phyloP scores from a whole-genome alignment of 2,329 filamentous ascomycete species.

The Aspergillus pseudoterreus region DNA sequence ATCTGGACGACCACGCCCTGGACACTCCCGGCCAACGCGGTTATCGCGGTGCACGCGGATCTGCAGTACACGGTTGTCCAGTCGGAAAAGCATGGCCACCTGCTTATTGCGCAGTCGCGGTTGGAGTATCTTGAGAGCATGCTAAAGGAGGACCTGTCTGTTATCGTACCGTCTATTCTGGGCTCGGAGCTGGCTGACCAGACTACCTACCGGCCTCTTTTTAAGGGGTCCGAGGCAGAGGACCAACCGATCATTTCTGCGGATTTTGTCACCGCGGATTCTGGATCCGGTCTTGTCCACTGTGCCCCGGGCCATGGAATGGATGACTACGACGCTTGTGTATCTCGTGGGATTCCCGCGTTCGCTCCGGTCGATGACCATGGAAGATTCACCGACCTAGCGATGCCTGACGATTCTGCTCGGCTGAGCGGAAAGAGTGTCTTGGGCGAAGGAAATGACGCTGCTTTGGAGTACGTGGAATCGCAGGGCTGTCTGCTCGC shows the following conservation, averaged over 20 bases:
- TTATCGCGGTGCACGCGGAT: slow-evolving; percentile 75
- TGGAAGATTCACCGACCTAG: slow-evolving; percentile 76
- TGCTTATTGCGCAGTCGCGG: slow-evolving; percentile 70
- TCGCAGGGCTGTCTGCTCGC: slow-evolving; percentile 60
- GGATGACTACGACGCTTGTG: slow-evolving; percentile 88
- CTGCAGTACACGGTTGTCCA: slow-evolving; percentile 69
- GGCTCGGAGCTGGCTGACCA: slow-evolving; percentile 63
- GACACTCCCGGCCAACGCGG: slow-evolving; percentile 90
- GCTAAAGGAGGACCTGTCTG: slow-evolving; percentile 47
- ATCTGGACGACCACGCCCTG: slow-evolving; percentile 99
- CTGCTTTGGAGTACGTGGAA: slow-evolving; percentile 66
- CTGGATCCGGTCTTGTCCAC: slow-evolving; percentile 95
- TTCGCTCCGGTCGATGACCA: slow-evolving; percentile 80
- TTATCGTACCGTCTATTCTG: slow-evolving; percentile 55
- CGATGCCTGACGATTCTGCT: slow-evolving; percentile 66
- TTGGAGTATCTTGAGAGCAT: slow-evolving; percentile 55
- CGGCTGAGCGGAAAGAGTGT: slow-evolving; percentile 69
- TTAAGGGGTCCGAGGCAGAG: slow-evolving; percentile 57
- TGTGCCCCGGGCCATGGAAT: slow-evolving; percentile 92
- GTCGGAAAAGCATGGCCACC: slow-evolving; percentile 52
- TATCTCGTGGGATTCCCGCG: slow-evolving; percentile 64
- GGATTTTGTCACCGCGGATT: slow-evolving; percentile 82
- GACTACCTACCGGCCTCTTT: slow-evolving; percentile 66
- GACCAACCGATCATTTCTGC: slow-evolving; percentile 73
- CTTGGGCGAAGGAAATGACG: slow-evolving; percentile 63